Evolutionary conservation across 352 stramenopile genomes (phyloP).

Genomic region (Phytophthora palmivora): DNA sequence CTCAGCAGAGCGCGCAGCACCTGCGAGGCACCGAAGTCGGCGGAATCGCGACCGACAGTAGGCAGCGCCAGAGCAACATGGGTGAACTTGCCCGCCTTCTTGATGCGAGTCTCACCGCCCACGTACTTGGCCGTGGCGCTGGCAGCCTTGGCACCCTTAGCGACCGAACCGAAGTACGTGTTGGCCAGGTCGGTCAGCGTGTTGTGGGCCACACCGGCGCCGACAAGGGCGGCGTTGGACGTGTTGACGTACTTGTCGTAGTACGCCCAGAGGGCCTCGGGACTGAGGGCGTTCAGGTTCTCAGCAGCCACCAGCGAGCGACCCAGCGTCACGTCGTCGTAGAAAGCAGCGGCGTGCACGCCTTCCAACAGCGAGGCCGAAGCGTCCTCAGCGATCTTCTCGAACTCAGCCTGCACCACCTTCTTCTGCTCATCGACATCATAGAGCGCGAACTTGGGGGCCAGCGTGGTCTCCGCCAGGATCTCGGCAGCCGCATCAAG

Average conservation of each 20-base stretch:
- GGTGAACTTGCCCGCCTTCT: conserved; percentile 65
- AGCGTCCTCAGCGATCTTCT: conserved; percentile 49
- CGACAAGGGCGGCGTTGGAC: conserved; percentile 63
- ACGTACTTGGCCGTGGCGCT: conserved; percentile 66
- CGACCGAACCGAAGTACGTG: conserved; percentile 62
- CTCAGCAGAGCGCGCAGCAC: conserved; percentile 76
- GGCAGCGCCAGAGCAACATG: conserved; percentile 80
- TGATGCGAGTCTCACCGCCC: conserved; percentile 80
- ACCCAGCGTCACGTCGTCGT: conserved; percentile 79
- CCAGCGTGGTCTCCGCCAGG: conserved; percentile 80
- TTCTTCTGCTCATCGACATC: conserved; percentile 81
- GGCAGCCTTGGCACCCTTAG: conserved; percentile 32
- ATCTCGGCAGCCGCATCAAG: conserved; percentile 72
- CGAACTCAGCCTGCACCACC: conserved; percentile 63
- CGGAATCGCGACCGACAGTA: conserved; percentile 51
- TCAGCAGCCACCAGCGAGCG: conserved; percentile 57
- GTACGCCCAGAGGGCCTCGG: conserved; percentile 62
- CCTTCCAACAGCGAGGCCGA: conserved; percentile 59
- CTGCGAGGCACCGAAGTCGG: conserved; percentile 59
- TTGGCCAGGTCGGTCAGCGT: conserved; percentile 71
- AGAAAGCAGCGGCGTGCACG: conserved; percentile 82
- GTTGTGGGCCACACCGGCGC: conserved; percentile 67
- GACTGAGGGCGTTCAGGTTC: conserved; percentile 60
- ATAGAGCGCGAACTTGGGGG: conserved; percentile 80
- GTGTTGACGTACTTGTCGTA: conserved; percentile 79